These are phyloP conservation scores for Aspergillus sp. DNA, from an alignment of 2,329 filamentous ascomycete species.

Conservation along the genomic window DNA sequence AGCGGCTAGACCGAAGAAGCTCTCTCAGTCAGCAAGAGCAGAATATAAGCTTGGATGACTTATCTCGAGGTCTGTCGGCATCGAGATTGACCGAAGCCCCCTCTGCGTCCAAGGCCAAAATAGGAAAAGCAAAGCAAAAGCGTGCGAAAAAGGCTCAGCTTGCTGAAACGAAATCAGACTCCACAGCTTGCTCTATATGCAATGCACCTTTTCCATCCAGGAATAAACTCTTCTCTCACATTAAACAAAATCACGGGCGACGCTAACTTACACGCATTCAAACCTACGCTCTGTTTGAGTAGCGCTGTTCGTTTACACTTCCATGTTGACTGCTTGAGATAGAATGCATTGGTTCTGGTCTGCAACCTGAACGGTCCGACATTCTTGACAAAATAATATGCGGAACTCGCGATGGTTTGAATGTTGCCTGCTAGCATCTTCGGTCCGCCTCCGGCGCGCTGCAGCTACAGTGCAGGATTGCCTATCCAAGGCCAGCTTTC, in stretches of 20 bases:
- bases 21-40: constrained; percentile 14
- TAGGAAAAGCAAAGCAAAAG: constrained; percentile 60
- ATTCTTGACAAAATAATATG: no score
- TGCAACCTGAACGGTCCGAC: no score
- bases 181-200: constrained; percentile 77
- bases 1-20: constrained; percentile 38
- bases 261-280: constrained; percentile 27
- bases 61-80: constrained; percentile 25
- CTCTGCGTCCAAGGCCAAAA: constrained; percentile 31
- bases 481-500: constrained; percentile 76
- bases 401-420: no score
- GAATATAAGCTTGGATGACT: constrained; percentile 16
- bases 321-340: no score
- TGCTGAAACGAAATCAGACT: constrained; percentile 23
- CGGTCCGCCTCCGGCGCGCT: neutral
- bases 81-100: constrained; percentile 27
- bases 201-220: constrained; percentile 76
- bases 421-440: neutral
- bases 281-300: no score
- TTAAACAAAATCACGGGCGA: constrained; percentile 69
- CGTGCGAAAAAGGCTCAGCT: constrained; percentile 53
- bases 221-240: constrained; percentile 73
- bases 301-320: no score
- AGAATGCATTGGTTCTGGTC: neutral
- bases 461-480: no score